phyloP scores from a whole-genome alignment of 2,329 filamentous ascomycete genomes.

The Chaetomium strumarium region DNA sequence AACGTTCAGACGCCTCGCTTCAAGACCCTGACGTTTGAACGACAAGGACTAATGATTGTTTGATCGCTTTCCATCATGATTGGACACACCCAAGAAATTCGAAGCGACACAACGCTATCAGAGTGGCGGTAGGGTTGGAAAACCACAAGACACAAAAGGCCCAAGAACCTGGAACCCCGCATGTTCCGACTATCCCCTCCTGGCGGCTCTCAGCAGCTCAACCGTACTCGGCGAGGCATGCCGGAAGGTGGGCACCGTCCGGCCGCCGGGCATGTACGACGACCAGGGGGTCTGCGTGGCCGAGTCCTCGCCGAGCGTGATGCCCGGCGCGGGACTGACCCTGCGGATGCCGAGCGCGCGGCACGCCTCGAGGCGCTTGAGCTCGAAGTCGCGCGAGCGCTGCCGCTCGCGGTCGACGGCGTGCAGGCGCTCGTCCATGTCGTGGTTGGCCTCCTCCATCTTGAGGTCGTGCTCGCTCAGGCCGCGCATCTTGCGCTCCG shows the following conservation, averaged over 20 bases:
- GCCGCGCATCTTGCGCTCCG: slow-evolving; percentile 41
- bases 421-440: slow-evolving; percentile 38
- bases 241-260: slow-evolving; percentile 16
- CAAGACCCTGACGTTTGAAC: background rate
- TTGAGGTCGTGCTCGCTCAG: slow-evolving; percentile 36
- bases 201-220: slow-evolving; percentile 19
- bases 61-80: background rate
- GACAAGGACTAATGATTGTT: background rate
- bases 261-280: slow-evolving; percentile 8
- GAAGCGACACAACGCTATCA: no score
- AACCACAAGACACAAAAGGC: background rate
- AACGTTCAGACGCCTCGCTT: slow-evolving; percentile 1
- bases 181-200: slow-evolving; percentile 7
- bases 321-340: slow-evolving; percentile 14
- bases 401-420: slow-evolving; percentile 42
- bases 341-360: slow-evolving; percentile 31
- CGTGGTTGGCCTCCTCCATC: slow-evolving; percentile 39
- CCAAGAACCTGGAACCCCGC: background rate
- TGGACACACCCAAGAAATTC: background rate
- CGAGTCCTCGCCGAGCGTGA: slow-evolving; percentile 15
- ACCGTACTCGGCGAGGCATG: slow-evolving; percentile 15
- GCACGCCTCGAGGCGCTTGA: slow-evolving; percentile 41
- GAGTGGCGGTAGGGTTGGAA: background rate
- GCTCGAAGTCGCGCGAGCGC: slow-evolving; percentile 46
- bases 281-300: slow-evolving; percentile 14